Base-by-base conservation (phyloP, 2,329 filamentous ascomycete genomes). In the Diaporthe ilicicola region DNA sequence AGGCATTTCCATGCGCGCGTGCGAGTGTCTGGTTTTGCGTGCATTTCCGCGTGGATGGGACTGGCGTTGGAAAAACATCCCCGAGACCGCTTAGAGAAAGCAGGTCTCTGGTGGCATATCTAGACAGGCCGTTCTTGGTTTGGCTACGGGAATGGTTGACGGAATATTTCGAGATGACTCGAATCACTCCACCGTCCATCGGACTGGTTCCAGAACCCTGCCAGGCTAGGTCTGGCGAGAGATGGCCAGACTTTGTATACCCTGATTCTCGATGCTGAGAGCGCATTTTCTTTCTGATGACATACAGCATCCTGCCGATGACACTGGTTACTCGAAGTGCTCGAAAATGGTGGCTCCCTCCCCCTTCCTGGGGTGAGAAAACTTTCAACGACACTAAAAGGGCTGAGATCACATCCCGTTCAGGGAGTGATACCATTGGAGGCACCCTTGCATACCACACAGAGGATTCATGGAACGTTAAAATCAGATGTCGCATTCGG, bases 1-100 rank as follows among this genome's bases (percentile, higher is more conserved):
- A 91, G 46, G 24, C 4, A 42, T 17, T 1, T 5, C 17, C 39
- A 10, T 19, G 12, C 4, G 4, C 17, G 24, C 19, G 1, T 9
- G 10, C 2, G 27, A 15, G 9, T 7, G 9, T 27, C 3, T 29
- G 15, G 9, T 12, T 44, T 17, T 27, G 12, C n/a, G 34, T 50
- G 34, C 29, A 55, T 39, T 34, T 50, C 27, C 42, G 17, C 13
- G 17, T 42, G 29, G 29, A 17, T 9, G 6, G 2, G 2, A n/a
- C 19, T 34, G 59, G 59, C 59, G 59, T 64, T 64, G 27, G 59
- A n/a, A 64, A 5, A 34, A 34, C 4, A 24, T 22, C 12, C 15
- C n/a, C 29, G 4, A 29, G 29, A 64, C 44, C 19, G 59, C 59
- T 27, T 50, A 24, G 29, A 64, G 13, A 27, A 62, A 12, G 59